Evolutionary conservation across 2,329 filamentous ascomycete genomes (phyloP).

Genomic region (Clonostachys rosea): DNA sequence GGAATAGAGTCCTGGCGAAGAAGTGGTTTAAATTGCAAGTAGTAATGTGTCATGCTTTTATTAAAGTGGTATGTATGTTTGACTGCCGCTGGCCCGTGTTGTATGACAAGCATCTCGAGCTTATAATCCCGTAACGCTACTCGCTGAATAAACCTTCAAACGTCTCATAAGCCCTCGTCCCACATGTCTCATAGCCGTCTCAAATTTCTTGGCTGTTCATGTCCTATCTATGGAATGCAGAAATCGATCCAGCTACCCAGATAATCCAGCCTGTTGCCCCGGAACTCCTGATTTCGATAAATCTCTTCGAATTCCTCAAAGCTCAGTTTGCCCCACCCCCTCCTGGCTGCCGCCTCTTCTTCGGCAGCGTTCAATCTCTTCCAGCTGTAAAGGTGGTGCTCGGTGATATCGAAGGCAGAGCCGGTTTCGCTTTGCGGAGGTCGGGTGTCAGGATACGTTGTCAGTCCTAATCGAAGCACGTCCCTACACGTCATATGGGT

Average conservation of each 20-base stretch:
- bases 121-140: too few relatives aligned
- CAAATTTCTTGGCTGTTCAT: too few relatives aligned
- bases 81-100: too few relatives aligned
- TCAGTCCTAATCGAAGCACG: conserved; percentile 1
- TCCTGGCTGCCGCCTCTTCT: conserved; percentile 61
- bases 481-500: conserved; percentile 29
- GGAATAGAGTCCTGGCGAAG: too few relatives aligned
- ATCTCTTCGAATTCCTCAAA: conserved; percentile 76
- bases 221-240: conserved; percentile 45
- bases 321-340: conserved; percentile 75
- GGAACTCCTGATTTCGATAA: conserved; percentile 63
- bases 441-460: neutral
- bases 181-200: too few relatives aligned
- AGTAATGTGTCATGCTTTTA: too few relatives aligned
- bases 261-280: conserved; percentile 66
- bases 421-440: neutral
- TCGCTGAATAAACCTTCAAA: too few relatives aligned
- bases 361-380: conserved; percentile 61
- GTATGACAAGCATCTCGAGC: too few relatives aligned
- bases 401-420: conserved; percentile 11
- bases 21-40: too few relatives aligned
- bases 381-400: conserved; percentile 36
- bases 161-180: too few relatives aligned
- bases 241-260: conserved; percentile 89
- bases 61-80: too few relatives aligned